Conservation (phyloP, 179 eudicot genomes). For the Nepenthes alata region DNA sequence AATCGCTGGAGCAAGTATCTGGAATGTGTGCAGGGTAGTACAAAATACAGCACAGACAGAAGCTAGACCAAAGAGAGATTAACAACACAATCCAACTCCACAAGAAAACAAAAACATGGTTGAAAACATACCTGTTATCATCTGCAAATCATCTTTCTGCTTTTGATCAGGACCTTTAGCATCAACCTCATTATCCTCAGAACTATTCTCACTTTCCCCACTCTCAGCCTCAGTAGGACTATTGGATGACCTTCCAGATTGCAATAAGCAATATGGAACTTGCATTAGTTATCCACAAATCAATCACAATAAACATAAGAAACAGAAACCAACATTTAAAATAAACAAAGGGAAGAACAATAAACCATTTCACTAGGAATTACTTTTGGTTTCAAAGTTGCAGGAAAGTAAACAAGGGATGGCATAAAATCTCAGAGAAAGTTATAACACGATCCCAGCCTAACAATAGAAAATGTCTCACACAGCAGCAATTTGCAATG, state of each 20-base stretch:
- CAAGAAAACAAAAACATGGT: not conserved
- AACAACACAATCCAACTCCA: not conserved
- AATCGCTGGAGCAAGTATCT: too few relatives aligned
- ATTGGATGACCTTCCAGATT: conserved; percentile 30
- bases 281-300: not conserved
- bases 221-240: conserved; percentile 43
- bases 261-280: not conserved
- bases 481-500: too few relatives aligned
- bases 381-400: too few relatives aligned
- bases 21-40: too few relatives aligned
- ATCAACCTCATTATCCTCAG: conserved; percentile 35
- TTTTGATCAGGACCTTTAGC: conserved; percentile 21
- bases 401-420: too few relatives aligned
- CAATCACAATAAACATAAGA: not conserved
- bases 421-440: too few relatives aligned
- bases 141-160: conserved; percentile 25
- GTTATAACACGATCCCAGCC: too few relatives aligned
- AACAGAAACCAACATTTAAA: not conserved
- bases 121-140: conserved; percentile 25
- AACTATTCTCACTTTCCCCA: conserved; percentile 36
- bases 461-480: too few relatives aligned
- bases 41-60: not conserved
- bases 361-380: not conserved
- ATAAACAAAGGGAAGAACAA: too few relatives aligned
- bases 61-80: not conserved